Percentiles rank a stretch among this genome's conserved stretches.
These are phyloP conservation scores for Geosmithia flava DNA, from an alignment of 2,329 filamentous ascomycete species.

Conservation along the genomic window DNA sequence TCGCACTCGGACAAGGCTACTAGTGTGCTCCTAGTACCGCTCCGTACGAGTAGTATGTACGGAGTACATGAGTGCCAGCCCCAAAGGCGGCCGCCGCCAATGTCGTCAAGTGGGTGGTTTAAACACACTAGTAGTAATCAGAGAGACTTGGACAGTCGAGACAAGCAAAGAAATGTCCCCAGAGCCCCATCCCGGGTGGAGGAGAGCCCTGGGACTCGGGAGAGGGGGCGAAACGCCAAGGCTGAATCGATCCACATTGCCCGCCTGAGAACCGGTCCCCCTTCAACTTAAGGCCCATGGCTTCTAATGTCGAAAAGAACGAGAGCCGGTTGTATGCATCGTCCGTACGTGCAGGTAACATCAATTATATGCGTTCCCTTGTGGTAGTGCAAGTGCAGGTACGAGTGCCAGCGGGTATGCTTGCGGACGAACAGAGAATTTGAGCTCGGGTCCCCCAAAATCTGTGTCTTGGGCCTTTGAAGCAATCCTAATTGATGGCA, in stretches of 20 bases:
- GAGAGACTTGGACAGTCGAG: not conserved
- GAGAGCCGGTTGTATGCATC: not conserved
- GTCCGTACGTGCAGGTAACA: not conserved
- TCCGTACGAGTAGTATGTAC: not conserved
- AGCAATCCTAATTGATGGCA: too few relatives aligned
- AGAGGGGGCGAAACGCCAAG: not conserved
- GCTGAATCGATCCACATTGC: not conserved
- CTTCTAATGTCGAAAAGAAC: not conserved
- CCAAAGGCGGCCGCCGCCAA: not conserved
- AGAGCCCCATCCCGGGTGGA: not conserved
- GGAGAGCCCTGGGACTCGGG: not conserved
- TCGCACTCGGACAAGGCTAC: not conserved
- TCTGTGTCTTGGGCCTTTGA: too few relatives aligned
- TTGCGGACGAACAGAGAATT: too few relatives aligned
- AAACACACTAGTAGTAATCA: not conserved
- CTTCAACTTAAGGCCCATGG: not conserved
- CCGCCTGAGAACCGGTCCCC: not conserved
- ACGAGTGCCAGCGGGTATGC: too few relatives aligned
- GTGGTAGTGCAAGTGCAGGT: too few relatives aligned
- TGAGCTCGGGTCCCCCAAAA: too few relatives aligned
- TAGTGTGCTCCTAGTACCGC: not conserved
- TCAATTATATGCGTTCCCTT: not conserved
- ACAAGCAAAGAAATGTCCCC: not conserved
- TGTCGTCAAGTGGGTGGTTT: not conserved
- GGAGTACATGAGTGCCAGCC: not conserved